Evolutionary conservation across 805 yeast genomes (phyloP).

Genomic region (Kluyveromyces aestuarii): DNA sequence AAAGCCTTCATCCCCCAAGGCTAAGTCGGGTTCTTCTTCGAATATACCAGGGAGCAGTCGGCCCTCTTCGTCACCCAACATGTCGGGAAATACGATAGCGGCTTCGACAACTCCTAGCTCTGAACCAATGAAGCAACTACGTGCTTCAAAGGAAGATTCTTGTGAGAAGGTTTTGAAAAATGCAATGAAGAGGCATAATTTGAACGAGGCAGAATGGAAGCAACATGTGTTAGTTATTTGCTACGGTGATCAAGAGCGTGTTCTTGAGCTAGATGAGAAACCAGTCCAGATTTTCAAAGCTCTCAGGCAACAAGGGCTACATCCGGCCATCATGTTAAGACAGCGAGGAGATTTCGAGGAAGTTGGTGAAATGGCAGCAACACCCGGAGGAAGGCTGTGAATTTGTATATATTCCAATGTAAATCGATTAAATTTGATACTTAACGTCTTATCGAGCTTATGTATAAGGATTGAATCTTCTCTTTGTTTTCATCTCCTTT

Average conservation of each 20-base stretch:
- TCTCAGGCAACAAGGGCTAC: slow-evolving; percentile 72
- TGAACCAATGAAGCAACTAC: slow-evolving; percentile 73
- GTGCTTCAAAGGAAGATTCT: slow-evolving; percentile 86
- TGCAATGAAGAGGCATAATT: slow-evolving; percentile 77
- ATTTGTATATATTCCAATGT: background rate
- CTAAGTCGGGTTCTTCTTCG: background rate
- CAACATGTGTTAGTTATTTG: slow-evolving; percentile 83
- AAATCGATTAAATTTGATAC: background rate
- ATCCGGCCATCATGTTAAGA: slow-evolving; percentile 87
- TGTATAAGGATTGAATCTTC: slow-evolving; percentile 78
- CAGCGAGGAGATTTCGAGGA: slow-evolving; percentile 54
- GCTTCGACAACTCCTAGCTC: slow-evolving; percentile 4
- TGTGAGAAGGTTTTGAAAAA: slow-evolving; percentile 81
- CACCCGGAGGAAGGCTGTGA: slow-evolving; percentile 13
- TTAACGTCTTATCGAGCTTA: background rate
- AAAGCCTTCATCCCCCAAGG: slow-evolving; percentile 5
- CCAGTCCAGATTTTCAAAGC: slow-evolving; percentile 84
- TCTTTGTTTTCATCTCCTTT: slow-evolving; percentile 65
- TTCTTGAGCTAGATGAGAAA: slow-evolving; percentile 73
- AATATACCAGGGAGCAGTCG: slow-evolving; percentile 4
- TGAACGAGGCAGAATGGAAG: slow-evolving; percentile 73
- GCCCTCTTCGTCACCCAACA: slow-evolving; percentile 6
- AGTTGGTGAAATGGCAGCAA: slow-evolving; percentile 11
- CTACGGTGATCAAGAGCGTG: slow-evolving; percentile 84
- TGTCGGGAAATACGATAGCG: slow-evolving; percentile 5